Evolutionary conservation across 768 basidiomycete species (phyloP).

Genomic region (Megacollybia marginata): DNA sequence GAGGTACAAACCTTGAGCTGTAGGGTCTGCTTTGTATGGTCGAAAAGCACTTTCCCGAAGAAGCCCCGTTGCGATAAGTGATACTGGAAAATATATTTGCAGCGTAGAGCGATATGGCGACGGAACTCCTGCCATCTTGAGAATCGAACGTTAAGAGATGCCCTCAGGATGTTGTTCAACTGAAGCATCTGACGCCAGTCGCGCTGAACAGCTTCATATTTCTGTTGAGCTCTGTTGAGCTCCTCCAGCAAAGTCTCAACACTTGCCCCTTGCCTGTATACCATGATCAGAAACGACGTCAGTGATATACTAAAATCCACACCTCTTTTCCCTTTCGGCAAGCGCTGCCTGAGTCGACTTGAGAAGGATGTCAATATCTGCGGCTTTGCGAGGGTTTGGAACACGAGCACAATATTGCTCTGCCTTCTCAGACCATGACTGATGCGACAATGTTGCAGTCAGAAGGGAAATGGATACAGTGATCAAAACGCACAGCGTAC

Average conservation of each 20-base stretch:
- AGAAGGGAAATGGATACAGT: not conserved
- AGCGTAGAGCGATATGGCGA: slow-evolving; percentile 79
- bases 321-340: slow-evolving; percentile 60
- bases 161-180: slow-evolving; percentile 69
- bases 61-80: slow-evolving; percentile 84
- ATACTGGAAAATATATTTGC: slow-evolving; percentile 75
- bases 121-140: slow-evolving; percentile 84
- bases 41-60: slow-evolving; percentile 82
- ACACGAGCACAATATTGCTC: slow-evolving; percentile 51
- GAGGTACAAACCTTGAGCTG: slow-evolving; percentile 46
- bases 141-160: slow-evolving; percentile 59
- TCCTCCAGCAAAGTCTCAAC: slow-evolving; percentile 73
- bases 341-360: slow-evolving; percentile 59
- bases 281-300: slow-evolving; percentile 1
- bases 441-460: not conserved
- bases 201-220: slow-evolving; percentile 49
- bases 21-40: slow-evolving; percentile 61
- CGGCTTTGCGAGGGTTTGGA: slow-evolving; percentile 48
- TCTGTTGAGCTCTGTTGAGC: slow-evolving; percentile 55
- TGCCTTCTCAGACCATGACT: slow-evolving; percentile 65
- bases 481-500: slow-evolving; percentile 39
- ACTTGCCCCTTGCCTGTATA: slow-evolving; percentile 64
- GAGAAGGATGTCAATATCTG: slow-evolving; percentile 52
- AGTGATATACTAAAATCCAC: slow-evolving; percentile 8
- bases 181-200: slow-evolving; percentile 57